These are phyloP conservation scores for Emericellopsis terricola DNA, from an alignment of 495 filamentous ascomycete species.

Conservation along the genomic window DNA sequence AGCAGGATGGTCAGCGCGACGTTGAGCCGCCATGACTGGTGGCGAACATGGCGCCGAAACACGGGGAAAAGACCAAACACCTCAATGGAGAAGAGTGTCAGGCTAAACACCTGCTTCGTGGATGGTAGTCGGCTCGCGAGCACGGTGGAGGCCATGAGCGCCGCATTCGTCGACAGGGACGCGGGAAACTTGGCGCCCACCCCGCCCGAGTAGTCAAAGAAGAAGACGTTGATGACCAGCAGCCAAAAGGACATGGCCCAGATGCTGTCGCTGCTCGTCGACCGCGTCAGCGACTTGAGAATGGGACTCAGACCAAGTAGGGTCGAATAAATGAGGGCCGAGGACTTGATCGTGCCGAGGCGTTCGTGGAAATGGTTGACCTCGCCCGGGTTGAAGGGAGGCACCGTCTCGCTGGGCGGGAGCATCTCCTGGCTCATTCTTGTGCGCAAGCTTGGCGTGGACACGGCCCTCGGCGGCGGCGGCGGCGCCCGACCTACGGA, in stretches of 20 bases:
- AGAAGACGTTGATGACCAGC: constrained; percentile 87
- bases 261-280: constrained; percentile 78
- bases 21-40: constrained; percentile 72
- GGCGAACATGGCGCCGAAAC: constrained; percentile 71
- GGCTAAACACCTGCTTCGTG: constrained; percentile 86
- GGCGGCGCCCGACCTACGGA: not conserved
- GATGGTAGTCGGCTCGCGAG: constrained; percentile 72
- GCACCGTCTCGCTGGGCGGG: not conserved
- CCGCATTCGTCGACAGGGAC: constrained; percentile 78
- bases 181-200: constrained; percentile 49
- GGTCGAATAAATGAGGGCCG: constrained; percentile 80
- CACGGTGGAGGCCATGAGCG: constrained; percentile 77
- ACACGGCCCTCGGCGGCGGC: not conserved
- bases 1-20: constrained; percentile 59
- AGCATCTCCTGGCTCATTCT: not conserved
- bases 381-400: constrained; percentile 5
- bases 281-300: constrained; percentile 80
- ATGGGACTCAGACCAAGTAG: constrained; percentile 85
- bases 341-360: constrained; percentile 53
- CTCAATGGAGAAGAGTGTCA: constrained; percentile 91
- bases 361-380: constrained; percentile 18
- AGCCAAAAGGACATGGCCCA: constrained; percentile 94
- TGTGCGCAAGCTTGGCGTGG: not conserved
- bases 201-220: constrained; percentile 73
- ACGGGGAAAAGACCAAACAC: constrained; percentile 95